phyloP scores from a whole-genome alignment of 2,329 filamentous ascomycete genomes.

The Lasiodiplodia sp. region DNA sequence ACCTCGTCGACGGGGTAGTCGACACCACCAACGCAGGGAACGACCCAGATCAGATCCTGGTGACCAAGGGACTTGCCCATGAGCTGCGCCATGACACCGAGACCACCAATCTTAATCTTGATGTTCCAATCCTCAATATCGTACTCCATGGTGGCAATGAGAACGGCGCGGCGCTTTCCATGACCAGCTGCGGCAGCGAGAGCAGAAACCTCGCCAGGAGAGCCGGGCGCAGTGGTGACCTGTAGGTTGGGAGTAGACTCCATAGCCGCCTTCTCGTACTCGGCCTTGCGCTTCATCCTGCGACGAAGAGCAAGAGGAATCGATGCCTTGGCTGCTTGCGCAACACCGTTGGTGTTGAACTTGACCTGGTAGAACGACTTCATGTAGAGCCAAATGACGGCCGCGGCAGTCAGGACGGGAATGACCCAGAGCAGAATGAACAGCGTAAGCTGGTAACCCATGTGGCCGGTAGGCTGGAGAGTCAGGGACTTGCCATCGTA shows the following conservation, averaged over 20 bases:
- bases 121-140: slow-evolving; percentile 74
- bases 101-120: slow-evolving; percentile 75
- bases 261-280: slow-evolving; percentile 42
- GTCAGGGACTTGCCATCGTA: slow-evolving; percentile 62
- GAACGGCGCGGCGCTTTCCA: slow-evolving; percentile 22
- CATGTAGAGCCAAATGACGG: slow-evolving; percentile 65
- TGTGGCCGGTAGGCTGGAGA: slow-evolving; percentile 62
- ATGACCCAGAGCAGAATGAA: slow-evolving; percentile 63
- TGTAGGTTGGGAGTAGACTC: slow-evolving; percentile 26
- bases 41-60: slow-evolving; percentile 67
- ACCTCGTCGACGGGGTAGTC: slow-evolving; percentile 67
- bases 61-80: slow-evolving; percentile 72
- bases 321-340: slow-evolving; percentile 34
- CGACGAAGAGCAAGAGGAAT: slow-evolving; percentile 22
- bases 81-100: slow-evolving; percentile 74
- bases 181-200: slow-evolving; percentile 5
- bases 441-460: slow-evolving; percentile 61
- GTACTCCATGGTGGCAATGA: slow-evolving; percentile 74
- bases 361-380: slow-evolving; percentile 70
- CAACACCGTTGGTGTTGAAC: slow-evolving; percentile 56
- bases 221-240: slow-evolving; percentile 9
- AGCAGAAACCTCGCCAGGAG: not conserved
- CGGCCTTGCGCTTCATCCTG: slow-evolving; percentile 43
- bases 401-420: slow-evolving; percentile 58
- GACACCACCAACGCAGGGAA: slow-evolving; percentile 63